phyloP scores from a whole-genome alignment of 148 eudicot species.

The Chenopodium suecicum region DNA sequence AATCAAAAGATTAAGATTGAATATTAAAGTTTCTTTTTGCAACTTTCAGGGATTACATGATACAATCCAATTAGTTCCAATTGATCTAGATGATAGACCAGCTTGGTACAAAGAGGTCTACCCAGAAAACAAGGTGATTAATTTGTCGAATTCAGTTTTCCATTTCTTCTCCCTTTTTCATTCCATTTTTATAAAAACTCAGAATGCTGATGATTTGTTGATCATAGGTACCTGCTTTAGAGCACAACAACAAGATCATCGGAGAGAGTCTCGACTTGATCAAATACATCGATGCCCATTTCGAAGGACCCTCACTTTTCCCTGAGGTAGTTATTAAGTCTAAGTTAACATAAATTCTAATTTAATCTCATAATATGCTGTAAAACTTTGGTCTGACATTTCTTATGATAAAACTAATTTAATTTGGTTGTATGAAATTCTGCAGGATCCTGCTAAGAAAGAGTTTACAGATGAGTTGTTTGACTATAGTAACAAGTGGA shows the following conservation, averaged over 20 bases:
- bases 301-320: constrained; percentile 68
- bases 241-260: constrained; percentile 56
- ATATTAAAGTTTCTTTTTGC: not conserved
- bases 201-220: too few relatives aligned
- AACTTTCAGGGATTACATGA: constrained; percentile 60
- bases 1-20: not conserved
- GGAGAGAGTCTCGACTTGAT: constrained; percentile 77
- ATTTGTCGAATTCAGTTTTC: not conserved
- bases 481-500: constrained; percentile 39
- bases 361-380: not conserved
- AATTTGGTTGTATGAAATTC: too few relatives aligned
- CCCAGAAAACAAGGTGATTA: constrained; percentile 58
- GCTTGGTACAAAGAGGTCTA: constrained; percentile 82
- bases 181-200: too few relatives aligned
- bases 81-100: constrained; percentile 57
- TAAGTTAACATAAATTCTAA: not conserved
- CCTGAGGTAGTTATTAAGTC: constrained; percentile 60
- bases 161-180: not conserved
- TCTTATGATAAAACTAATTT: too few relatives aligned
- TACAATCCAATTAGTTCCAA: constrained; percentile 60
- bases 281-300: constrained; percentile 61
- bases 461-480: constrained; percentile 67
- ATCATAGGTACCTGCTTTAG: constrained; percentile 63
- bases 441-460: constrained; percentile 52
- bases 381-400: not conserved